Evolutionary conservation across 176 grass and related monocot genomes (phyloP).

Genomic region (Eremochloa ophiuroides): DNA sequence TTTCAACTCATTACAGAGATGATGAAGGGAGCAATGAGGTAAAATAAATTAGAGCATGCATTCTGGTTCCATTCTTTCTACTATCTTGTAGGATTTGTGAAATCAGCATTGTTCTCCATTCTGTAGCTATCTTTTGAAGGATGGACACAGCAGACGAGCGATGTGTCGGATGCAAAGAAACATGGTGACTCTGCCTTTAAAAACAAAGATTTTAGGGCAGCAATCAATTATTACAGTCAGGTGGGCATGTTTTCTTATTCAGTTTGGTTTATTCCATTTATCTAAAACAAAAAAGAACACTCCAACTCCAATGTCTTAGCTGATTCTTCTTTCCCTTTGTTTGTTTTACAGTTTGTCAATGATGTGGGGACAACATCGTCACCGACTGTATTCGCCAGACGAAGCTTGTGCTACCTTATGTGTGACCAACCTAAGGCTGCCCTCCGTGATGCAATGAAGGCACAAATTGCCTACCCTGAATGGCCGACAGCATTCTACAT

Average conservation of each 20-base stretch:
- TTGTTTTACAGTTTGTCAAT: constrained; percentile 60
- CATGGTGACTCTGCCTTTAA: constrained; percentile 74
- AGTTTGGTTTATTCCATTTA: too few species aligned
- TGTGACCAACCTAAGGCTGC: constrained; percentile 78
- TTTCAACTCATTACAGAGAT: constrained; percentile 77
- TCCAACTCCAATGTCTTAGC: neutral
- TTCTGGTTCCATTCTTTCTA: neutral
- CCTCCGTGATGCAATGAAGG: constrained; percentile 86
- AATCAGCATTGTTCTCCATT: neutral
- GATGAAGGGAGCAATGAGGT: constrained; percentile 92
- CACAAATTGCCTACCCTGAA: constrained; percentile 65
- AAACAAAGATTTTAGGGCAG: constrained; percentile 68
- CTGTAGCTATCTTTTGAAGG: constrained; percentile 87
- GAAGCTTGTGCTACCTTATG: constrained; percentile 90
- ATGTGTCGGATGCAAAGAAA: constrained; percentile 85
- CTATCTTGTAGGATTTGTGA: neutral
- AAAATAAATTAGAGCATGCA: neutral
- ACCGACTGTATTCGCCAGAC: constrained; percentile 71
- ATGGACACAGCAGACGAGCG: constrained; percentile 96
- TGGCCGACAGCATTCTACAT: constrained; percentile 96
- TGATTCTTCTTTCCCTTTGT: neutral
- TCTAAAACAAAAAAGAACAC: too few species aligned
- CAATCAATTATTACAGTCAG: constrained; percentile 80
- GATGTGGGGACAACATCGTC: constrained; percentile 84
- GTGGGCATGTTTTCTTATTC: too few species aligned